Conservation (phyloP, 1,284 basidiomycete species). For the Pisolithus thermaeus region DNA sequence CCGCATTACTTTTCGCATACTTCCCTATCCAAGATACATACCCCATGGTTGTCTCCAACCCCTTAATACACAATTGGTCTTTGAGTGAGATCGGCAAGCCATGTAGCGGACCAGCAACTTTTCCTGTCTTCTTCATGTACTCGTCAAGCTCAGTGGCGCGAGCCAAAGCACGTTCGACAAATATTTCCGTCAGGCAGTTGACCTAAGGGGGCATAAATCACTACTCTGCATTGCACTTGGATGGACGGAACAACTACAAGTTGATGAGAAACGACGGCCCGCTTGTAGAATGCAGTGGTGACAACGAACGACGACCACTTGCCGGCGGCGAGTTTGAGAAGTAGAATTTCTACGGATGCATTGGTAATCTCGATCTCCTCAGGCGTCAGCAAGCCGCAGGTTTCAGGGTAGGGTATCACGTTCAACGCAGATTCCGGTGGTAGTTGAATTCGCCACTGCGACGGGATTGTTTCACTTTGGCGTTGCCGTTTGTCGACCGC, state of each 20-base stretch:
- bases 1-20: conserved; percentile 46
- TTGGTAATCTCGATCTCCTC: conserved; percentile 49
- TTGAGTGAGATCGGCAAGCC: conserved; percentile 60
- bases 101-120: conserved; percentile 52
- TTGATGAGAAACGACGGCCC: conserved; percentile 51
- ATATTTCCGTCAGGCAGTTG: conserved; percentile 49
- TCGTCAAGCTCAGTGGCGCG: conserved; percentile 49
- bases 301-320: conserved; percentile 42
- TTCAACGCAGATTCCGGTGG: conserved; percentile 14
- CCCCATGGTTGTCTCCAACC: conserved; percentile 50
- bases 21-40: conserved; percentile 64
- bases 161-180: conserved; percentile 46
- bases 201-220: conserved; percentile 37
- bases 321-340: conserved; percentile 35
- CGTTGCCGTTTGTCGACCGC: conserved; percentile 37
- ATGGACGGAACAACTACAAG: conserved; percentile 30
- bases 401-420: conserved; percentile 27
- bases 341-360: conserved; percentile 33
- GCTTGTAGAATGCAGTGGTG: conserved; percentile 53
- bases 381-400: conserved; percentile 40
- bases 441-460: conserved; percentile 39
- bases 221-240: not conserved
- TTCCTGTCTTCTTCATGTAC: conserved; percentile 38
- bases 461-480: conserved; percentile 43
- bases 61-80: conserved; percentile 52